Conservation (phyloP, 2,329 filamentous ascomycete species). For the Stachybotrys echinatus region DNA sequence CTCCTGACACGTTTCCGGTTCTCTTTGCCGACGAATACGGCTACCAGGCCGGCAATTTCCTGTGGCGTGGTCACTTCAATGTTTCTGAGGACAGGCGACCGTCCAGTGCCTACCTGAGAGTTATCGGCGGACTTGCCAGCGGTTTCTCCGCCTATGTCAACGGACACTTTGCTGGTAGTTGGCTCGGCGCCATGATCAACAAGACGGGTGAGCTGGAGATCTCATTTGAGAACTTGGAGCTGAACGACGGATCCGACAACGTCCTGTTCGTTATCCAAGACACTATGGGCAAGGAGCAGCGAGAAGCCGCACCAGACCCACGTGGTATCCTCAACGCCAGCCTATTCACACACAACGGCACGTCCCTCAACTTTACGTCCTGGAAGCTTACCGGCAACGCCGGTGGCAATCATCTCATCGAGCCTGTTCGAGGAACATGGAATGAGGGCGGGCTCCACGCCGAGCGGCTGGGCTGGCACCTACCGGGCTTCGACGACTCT, state of each 20-base stretch:
- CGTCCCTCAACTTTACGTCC: neutral
- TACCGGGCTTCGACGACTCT: neutral
- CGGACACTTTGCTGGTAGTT: neutral
- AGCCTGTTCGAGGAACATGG: neutral
- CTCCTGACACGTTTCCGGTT: too few relatives aligned
- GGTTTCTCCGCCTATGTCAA: neutral
- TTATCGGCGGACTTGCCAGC: neutral
- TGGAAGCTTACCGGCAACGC: neutral
- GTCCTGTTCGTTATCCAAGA: neutral
- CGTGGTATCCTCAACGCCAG: neutral
- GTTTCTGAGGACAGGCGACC: neutral
- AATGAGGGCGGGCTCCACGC: neutral
- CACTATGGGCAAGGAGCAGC: neutral
- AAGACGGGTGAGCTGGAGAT: neutral
- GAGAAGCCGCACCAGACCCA: neutral
- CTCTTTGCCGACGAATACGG: too few relatives aligned
- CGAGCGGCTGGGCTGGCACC: neutral
- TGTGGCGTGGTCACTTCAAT: neutral
- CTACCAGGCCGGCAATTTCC: neutral
- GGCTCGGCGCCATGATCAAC: neutral
- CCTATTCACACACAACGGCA: neutral
- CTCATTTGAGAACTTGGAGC: neutral
- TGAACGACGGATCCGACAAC: neutral
- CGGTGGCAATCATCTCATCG: neutral
- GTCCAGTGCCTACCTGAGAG: neutral